Conservation (phyloP, 345 rosid species). For the Fremontodendron californicum region DNA sequence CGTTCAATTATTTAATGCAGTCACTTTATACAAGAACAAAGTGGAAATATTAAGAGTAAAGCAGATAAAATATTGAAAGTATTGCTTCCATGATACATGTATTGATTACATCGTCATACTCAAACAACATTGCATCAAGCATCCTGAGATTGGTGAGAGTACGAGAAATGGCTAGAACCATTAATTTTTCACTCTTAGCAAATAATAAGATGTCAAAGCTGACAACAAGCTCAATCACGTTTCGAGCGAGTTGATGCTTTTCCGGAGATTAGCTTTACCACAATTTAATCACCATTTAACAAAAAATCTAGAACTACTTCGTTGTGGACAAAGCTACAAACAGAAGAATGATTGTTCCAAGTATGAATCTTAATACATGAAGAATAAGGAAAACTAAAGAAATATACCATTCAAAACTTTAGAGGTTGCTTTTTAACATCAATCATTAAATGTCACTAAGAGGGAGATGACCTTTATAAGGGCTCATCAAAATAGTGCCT, state of each 20-base stretch:
- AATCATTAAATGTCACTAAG: not conserved
- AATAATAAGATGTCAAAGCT: not conserved
- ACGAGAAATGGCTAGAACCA: not conserved
- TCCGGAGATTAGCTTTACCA: not conserved
- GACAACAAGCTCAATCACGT: not conserved
- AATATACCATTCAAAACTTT: not conserved
- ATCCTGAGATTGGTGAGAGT: not conserved
- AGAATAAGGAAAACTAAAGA: not conserved
- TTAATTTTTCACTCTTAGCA: not conserved
- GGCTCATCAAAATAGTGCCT: not conserved
- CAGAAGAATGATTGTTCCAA: not conserved
- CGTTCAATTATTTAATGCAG: not conserved
- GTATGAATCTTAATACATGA: not conserved
- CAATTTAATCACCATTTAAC: not conserved
- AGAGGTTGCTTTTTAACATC: not conserved
- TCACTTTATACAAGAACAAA: not conserved
- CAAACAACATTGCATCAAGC: not conserved
- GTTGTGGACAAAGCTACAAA: not conserved
- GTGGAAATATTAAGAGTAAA: not conserved
- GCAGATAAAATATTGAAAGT: not conserved
- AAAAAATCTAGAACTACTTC: not conserved
- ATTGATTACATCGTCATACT: not conserved
- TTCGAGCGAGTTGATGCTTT: not conserved
- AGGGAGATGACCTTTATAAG: not conserved
- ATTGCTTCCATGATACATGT: not conserved